Evolutionary conservation across 2,329 filamentous ascomycete species (phyloP), one percentile per base, ranked within the genome.

Genomic region (Sclerotinia nivalis): DNA sequence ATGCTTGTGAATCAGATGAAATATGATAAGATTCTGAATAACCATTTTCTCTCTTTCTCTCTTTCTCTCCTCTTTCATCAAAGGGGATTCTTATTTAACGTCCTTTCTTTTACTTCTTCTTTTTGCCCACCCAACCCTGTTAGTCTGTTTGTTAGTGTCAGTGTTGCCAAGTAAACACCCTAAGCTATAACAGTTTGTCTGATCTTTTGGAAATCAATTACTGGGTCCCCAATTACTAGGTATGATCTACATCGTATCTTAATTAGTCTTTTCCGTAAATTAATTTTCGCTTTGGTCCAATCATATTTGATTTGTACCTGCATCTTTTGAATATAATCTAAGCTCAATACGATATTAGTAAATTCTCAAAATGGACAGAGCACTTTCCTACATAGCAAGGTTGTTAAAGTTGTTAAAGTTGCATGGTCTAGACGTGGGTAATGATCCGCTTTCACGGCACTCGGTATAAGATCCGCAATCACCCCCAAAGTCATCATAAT

Each of bases 401-500:
- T 31, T 25, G 28, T 28, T 31, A 18, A 1, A 7, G 25, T 7
- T 54, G 50, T 15, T 56, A 34, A 58, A 37, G 34, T 58, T 59
- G 22, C 56, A 59, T 59, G 56, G 56, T 43, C 34, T 22, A 25
- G 13, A 13, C 22, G 15, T 40, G 22, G 20, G 6, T 40, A 2
- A 40, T 7, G 60, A 37, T 50, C 60, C 60, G 50, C 60, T 64
- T 62, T 64, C 45, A 50, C 45, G 4, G 47, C 49, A 64, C 45
- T 37, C 45, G 4, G 47, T 64, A 64, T 64, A 50, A 62, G 60
- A 62, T 62, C 60, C 60, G 54, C 54, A 56, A 37, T 54, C 47
- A 28, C 20, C 49, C 47, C 47, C 40, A 43, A 25, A 37, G 15
- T 49, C 45, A 64, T 50, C 22, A 34, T n/a, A 37, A 64, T 62